phyloP scores from a whole-genome alignment of 257 asterid species.

The Gentiana macrophylla region DNA sequence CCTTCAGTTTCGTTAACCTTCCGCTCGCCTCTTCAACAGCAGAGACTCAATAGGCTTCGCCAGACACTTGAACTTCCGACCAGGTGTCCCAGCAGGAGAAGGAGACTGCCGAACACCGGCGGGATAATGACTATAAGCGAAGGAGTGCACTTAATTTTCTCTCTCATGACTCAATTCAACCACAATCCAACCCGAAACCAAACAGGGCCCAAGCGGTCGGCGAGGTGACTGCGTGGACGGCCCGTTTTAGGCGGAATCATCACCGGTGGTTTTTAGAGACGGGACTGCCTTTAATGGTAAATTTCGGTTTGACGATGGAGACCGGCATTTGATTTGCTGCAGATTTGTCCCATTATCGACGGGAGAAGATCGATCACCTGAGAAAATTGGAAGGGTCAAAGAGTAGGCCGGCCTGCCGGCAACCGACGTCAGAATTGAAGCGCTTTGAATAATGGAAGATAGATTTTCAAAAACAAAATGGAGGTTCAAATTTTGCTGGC shows the following conservation, averaged over 20 bases:
- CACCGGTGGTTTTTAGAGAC: slow-evolving; percentile 16
- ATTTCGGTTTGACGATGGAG: slow-evolving; percentile 26
- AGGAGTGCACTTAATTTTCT: slow-evolving; percentile 61
- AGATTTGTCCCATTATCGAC: slow-evolving; percentile 80
- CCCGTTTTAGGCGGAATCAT: slow-evolving; percentile 19
- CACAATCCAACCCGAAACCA: slow-evolving; percentile 9
- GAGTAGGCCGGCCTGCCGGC: background rate
- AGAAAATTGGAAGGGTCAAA: slow-evolving; percentile 30
- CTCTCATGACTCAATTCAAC: slow-evolving; percentile 38
- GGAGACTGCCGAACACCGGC: slow-evolving; percentile 87
- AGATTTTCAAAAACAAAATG: no score
- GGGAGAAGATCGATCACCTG: slow-evolving; percentile 28
- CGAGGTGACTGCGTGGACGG: slow-evolving; percentile 25
- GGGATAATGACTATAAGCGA: slow-evolving; percentile 91
- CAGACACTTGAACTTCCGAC: slow-evolving; percentile 94
- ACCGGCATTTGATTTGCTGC: slow-evolving; percentile 50
- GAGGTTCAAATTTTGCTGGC: no score
- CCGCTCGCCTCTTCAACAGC: slow-evolving; percentile 49
- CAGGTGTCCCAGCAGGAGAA: slow-evolving; percentile 90
- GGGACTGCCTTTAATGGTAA: slow-evolving; percentile 7
- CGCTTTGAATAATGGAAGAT: no score
- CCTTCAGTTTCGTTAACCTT: slow-evolving; percentile 29
- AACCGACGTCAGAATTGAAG: no score
- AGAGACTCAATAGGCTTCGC: slow-evolving; percentile 90
- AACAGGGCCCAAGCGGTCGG: slow-evolving; percentile 15